Evolutionary conservation across 768 basidiomycete genomes (phyloP).

Genomic region (Serendipita vermifera): DNA sequence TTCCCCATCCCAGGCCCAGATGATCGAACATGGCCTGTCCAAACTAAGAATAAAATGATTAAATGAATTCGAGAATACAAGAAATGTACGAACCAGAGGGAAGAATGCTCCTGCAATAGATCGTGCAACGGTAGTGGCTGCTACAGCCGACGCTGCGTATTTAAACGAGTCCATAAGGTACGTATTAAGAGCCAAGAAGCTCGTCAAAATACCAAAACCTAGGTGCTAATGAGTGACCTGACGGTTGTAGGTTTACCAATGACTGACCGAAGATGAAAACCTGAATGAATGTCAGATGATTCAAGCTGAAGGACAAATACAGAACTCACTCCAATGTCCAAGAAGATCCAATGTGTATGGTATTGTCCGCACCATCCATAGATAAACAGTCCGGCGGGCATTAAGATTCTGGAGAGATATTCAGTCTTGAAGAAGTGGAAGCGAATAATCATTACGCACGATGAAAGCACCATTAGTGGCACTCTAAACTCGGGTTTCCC

Average conservation of each 20-base stretch:
- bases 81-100: constrained; percentile 17
- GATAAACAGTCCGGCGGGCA: neutral
- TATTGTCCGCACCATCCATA: neutral
- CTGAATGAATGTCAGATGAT: too few relatives aligned
- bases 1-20: constrained; percentile 16
- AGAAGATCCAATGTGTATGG: neutral
- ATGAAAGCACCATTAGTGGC: neutral
- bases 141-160: constrained; percentile 30
- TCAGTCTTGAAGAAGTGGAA: too few relatives aligned
- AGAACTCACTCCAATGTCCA: neutral
- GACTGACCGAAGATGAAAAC: too few relatives aligned
- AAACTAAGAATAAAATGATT: constrained; percentile 4
- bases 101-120: constrained; percentile 27
- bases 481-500: neutral
- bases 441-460: too few relatives aligned
- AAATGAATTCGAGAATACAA: constrained; percentile 1
- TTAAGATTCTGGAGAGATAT: too few relatives aligned
- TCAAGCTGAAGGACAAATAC: too few relatives aligned
- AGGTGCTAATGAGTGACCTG: too few relatives aligned
- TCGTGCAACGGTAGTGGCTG: constrained; percentile 28
- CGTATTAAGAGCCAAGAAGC: constrained; percentile 13
- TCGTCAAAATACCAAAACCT: constrained; percentile 10
- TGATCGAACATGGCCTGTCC: constrained; percentile 16
- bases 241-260: too few relatives aligned
- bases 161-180: constrained; percentile 17